Evolutionary conservation across 2,329 filamentous ascomycete genomes (phyloP), one percentile per base, ranked within the genome.

Genomic region (Botryotinia globosa): DNA sequence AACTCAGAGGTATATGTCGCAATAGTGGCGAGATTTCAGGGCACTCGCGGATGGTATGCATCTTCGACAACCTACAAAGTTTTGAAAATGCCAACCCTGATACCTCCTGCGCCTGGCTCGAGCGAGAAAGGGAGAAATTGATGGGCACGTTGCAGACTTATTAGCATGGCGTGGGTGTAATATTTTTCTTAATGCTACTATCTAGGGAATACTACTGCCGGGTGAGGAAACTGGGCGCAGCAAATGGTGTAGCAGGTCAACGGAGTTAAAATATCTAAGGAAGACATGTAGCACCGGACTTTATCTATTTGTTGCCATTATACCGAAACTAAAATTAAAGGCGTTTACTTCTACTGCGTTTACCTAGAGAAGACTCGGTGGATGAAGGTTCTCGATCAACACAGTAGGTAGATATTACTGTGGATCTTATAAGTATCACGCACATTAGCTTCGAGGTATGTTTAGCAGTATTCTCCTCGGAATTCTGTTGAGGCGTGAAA

Each of bases 251-350:
- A 45, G 67, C 39, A 61, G 54, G 54, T 62, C 32, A 69, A 61
- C n/a, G 54, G 67, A 34, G 54, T 69, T 61, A 7, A 45, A 45
- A 45, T 45, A 32, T 62, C 37, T 34, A 29, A 45, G 54, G 51
- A 20, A 44, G 67, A 62, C 39, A 69, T 69, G 29, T 69, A 69
- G 67, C 32, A 39, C 42, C 29, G 67, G 20, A 69, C 29, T 69
- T 62, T 59, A 44, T 61, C 54, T 69, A 69, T 61, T 16, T 45
- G 39, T 54, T 61, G 67, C 44, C n/a, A 25, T 59, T 69, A 25
- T 32, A 34, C 54, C 67, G 34, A 62, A 59, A 59, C 67, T 45
- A 69, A 69, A 69, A 69, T 69, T 20, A 34, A 69, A 59, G 54
- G 29, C 37, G 61, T 59, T 62, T 37, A 59, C 42, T 62, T 62